Evolutionary conservation across 2,329 filamentous ascomycete species (phyloP).

Genomic region (Zymoseptoria tritici): DNA sequence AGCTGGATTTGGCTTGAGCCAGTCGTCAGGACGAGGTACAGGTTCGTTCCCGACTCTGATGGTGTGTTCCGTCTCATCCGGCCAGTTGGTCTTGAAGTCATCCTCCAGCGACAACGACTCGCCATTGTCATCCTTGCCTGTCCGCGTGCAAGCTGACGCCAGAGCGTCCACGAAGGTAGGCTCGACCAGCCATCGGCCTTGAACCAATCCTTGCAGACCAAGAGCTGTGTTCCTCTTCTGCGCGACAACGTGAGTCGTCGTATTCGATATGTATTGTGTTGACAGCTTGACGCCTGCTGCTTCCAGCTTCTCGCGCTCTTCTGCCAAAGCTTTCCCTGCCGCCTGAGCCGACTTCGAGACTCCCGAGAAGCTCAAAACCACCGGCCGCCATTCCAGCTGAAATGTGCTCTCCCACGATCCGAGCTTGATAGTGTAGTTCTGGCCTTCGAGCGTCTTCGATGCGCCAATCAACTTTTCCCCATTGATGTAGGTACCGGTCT

Average conservation of each 20-base stretch:
- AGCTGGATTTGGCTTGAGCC: constrained; percentile 61
- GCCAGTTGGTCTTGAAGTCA: constrained; percentile 76
- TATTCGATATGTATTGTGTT: constrained; percentile 58
- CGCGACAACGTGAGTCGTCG: constrained; percentile 81
- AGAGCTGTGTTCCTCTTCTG: constrained; percentile 86
- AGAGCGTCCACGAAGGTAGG: constrained; percentile 67
- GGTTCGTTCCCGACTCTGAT: constrained; percentile 72
- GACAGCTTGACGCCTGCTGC: constrained; percentile 83
- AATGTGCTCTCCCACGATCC: constrained; percentile 56
- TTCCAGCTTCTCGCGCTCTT: constrained; percentile 61
- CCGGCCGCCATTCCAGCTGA: constrained; percentile 59
- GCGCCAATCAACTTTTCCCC: constrained; percentile 38
- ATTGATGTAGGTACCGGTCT: constrained; percentile 74
- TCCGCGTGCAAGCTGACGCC: constrained; percentile 47
- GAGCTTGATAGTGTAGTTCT: constrained; percentile 55
- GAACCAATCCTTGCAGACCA: constrained; percentile 77
- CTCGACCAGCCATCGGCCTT: constrained; percentile 69
- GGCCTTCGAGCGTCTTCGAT: constrained; percentile 36
- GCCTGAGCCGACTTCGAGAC: constrained; percentile 49
- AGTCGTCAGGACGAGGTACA: constrained; percentile 50
- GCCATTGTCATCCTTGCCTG: constrained; percentile 14
- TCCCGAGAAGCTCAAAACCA: constrained; percentile 75
- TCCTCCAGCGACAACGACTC: constrained; percentile 52
- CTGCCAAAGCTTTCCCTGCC: constrained; percentile 50
- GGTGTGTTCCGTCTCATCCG: constrained; percentile 62